phyloP scores from a whole-genome alignment of 1,284 basidiomycete genomes.

The Limonomyces culmigenus region DNA sequence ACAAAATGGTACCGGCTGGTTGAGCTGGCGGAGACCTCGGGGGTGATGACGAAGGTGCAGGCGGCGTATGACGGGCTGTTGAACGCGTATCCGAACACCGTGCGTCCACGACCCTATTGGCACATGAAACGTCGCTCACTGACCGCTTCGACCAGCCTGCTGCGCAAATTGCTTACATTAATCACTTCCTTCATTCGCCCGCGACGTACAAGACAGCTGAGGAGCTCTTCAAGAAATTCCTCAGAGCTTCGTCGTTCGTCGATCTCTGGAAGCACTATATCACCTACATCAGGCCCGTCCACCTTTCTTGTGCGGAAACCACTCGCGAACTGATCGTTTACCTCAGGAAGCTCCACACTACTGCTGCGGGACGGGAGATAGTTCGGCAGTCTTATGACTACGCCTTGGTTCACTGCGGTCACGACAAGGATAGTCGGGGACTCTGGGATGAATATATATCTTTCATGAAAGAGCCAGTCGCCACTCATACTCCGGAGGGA shows the following conservation, averaged over 20 bases:
- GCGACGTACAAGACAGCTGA: too few species aligned
- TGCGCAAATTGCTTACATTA: slow-evolving; percentile 70
- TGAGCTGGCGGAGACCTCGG: slow-evolving; percentile 45
- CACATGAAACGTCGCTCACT: slow-evolving; percentile 7
- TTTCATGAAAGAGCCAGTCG: slow-evolving; percentile 73
- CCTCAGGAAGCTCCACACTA: too few species aligned
- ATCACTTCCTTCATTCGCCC: slow-evolving; percentile 65
- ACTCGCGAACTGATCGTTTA: too few species aligned
- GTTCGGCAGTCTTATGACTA: slow-evolving; percentile 91
- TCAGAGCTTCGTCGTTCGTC: slow-evolving; percentile 69
- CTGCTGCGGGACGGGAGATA: too few species aligned
- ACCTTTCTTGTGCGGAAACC: not conserved
- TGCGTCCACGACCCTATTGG: slow-evolving; percentile 20
- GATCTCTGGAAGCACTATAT: slow-evolving; percentile 82
- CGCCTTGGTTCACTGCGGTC: slow-evolving; percentile 79
- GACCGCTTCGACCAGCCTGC: slow-evolving; percentile 29
- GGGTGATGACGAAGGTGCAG: slow-evolving; percentile 51
- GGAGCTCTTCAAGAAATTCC: slow-evolving; percentile 65
- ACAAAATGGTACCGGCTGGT: slow-evolving; percentile 55
- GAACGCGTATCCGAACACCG: slow-evolving; percentile 64
- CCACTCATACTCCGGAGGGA: too few species aligned
- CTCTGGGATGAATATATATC: slow-evolving; percentile 73
- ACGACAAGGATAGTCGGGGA: slow-evolving; percentile 61
- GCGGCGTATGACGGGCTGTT: slow-evolving; percentile 61
- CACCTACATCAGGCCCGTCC: slow-evolving; percentile 57